Evolutionary conservation across 495 filamentous ascomycete genomes (phyloP), one percentile per base, ranked within the genome.

Genomic region (Astrocystis sublimbata): DNA sequence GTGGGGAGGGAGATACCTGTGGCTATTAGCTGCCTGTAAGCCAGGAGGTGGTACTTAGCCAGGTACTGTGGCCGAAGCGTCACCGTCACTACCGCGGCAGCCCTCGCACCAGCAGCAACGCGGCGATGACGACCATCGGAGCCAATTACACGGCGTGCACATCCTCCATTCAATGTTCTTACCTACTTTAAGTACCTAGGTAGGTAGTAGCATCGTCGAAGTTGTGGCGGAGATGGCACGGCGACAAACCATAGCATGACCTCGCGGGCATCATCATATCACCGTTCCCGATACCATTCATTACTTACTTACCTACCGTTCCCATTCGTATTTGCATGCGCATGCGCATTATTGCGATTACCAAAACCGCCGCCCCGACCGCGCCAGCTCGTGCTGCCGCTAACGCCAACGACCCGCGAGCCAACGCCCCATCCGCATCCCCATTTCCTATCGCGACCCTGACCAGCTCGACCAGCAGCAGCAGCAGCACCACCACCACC

Each of bases 181-280:
- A n/a, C n/a, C n/a, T n/a, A n/a, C n/a, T n/a, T n/a, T n/a, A n/a
- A n/a, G n/a, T n/a, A n/a, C n/a, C n/a, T n/a, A n/a, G n/a, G n/a
- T n/a, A n/a, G n/a, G n/a, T n/a, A n/a, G n/a, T n/a, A n/a, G n/a
- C 43, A 38, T 28, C 55, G 42, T 21, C 56, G 41, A 57, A 64
- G 62, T 31, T 24, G 19, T 64, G 62, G 58, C n/a, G 33, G 51
- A 24, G 51, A 35, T 45, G 41, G 26, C 13, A 45, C 17, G 17
- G 26, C 35, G 42, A 36, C 55, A 21, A 35, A 36, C 17, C 26
- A 30, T 41, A 46, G 55, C 21, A 47, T 26, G 42, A 26, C 15
- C 26, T 26, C 53, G 55, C 55, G 45, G 56, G 56, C 28, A 49
- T 42, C 55, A 58, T 42, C 55, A 47, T 28, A 12, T 10, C 17